Base-by-base conservation (phyloP, 768 basidiomycete genomes). In the Tremella mesenterica region DNA sequence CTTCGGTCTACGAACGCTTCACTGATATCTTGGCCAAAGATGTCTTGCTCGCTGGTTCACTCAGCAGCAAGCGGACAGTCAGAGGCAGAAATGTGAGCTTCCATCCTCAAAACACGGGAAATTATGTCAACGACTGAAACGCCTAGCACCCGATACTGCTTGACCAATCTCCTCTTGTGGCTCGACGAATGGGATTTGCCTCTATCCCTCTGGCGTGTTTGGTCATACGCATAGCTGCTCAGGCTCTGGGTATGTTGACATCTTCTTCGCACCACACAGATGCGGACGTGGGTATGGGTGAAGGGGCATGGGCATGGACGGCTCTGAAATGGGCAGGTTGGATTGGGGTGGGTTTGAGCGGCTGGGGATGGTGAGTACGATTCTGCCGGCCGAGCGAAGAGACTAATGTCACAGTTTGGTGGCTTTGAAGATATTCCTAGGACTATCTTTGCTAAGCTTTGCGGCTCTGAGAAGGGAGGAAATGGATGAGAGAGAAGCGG, bases 1-100 rank as follows among this genome's bases (percentile, higher is more conserved):
- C 91, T 0, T 86, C 85, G 0, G 89, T 96, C 1, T 99, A 97
- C 61, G 90, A 90, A 58, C 81, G 93, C 14, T 99, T 89, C 71
- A 87, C 85, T 2, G 95, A 99, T 63, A 89, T 99, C 0, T 79
- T 99, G 1, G 97, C 92, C 67, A 85, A 86, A 33, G 95, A 99
- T 70, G 79, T 99, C 14, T 80, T 91, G 5, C 85, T 85, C 2
- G 69, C 71, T 39, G 61, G 59, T 10, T 52, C 57, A 6, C 20
- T 48, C 9, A 53, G 39, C 6, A 46, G n/a, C 10, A 51, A 63
- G 44, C 33, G 46, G 48, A 48, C 48, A 23, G 7, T 48, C 4
- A 63, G 48, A 52, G 54, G 50, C 9, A 79, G 85, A 38, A 91
- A 90, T 77, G 86, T 59, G 18, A 44, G 46, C 56, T 47, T 12